A percentile compares a stretch with the other conserved stretches of the same genome.
Conservation (phyloP, 306 rosid genomes). For the Medicago lupulina region DNA sequence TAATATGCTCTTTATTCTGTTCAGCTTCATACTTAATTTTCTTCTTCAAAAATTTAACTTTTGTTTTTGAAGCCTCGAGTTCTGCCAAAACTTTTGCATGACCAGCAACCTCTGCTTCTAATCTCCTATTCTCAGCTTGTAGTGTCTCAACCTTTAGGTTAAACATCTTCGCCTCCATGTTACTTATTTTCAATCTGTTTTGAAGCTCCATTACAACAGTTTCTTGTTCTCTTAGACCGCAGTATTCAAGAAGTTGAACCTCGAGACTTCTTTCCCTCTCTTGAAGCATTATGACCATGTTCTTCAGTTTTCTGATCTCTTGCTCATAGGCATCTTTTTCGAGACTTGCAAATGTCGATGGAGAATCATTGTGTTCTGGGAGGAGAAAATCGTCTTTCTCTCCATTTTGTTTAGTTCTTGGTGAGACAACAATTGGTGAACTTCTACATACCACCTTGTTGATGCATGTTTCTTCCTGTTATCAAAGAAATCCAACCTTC, state of each 20-base stretch:
- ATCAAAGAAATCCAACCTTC: not conserved
- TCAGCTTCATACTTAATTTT: conserved; percentile 74
- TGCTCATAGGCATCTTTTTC: conserved; percentile 66
- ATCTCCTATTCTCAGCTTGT: conserved; percentile 66
- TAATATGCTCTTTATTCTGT: conserved; percentile 70
- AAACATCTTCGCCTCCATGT: conserved; percentile 82
- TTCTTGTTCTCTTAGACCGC: conserved; percentile 90
- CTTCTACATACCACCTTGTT: conserved; percentile 46
- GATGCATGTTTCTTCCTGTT: conserved; percentile 64
- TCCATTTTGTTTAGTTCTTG: conserved; percentile 46
- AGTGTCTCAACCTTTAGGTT: conserved; percentile 75
- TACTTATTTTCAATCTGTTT: conserved; percentile 73
- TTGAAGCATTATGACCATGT: conserved; percentile 65
- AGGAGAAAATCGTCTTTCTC: conserved; percentile 60
- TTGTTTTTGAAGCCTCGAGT: conserved; percentile 72
- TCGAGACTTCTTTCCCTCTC: conserved; percentile 84
- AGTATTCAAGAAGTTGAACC: conserved; percentile 79
- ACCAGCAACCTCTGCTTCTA: conserved; percentile 60
- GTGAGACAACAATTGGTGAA: conserved; percentile 50
- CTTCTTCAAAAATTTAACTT: conserved; percentile 72
- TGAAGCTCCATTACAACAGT: conserved; percentile 80
- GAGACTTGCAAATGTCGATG: conserved; percentile 44
- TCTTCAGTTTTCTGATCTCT: conserved; percentile 68
- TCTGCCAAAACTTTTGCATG: conserved; percentile 62
- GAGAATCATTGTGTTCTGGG: conserved; percentile 61